These are phyloP conservation scores for Ceratocystis huliohia DNA, from an alignment of 2,329 filamentous ascomycete genomes.

Conservation along the genomic window DNA sequence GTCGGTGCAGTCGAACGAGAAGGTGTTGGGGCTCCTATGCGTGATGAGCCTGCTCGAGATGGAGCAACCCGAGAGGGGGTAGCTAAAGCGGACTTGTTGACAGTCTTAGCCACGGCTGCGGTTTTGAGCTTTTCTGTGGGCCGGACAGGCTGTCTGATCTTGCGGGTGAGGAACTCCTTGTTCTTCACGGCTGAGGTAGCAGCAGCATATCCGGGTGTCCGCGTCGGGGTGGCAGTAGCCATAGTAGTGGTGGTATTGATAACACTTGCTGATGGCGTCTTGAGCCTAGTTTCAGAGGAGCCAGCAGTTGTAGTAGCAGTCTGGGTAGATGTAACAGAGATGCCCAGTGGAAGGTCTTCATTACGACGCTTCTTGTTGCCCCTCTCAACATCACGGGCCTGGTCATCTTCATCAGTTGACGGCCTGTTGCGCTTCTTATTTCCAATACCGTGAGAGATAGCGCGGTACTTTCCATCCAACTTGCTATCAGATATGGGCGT, in stretches of 20 bases:
- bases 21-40: constrained; percentile 1
- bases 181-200: constrained; percentile 18
- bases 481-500: constrained; percentile 28
- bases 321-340: constrained; percentile 41
- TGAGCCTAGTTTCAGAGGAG: constrained; percentile 17
- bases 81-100: not conserved
- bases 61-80: not conserved
- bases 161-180: constrained; percentile 16
- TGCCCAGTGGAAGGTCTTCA: constrained; percentile 36
- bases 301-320: constrained; percentile 24
- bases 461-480: constrained; percentile 29
- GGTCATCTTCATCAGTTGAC: constrained; percentile 44
- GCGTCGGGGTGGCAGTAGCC: not conserved
- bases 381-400: constrained; percentile 38
- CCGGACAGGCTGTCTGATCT: constrained; percentile 20
- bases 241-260: not conserved
- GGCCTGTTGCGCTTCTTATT: constrained; percentile 55
- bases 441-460: constrained; percentile 47
- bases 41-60: not conserved
- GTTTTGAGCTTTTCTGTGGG: constrained; percentile 19
- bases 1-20: not conserved
- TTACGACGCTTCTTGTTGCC: constrained; percentile 52
- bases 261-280: constrained; percentile 10
- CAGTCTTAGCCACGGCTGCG: not conserved
- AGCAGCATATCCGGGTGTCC: constrained; percentile 16